Base-by-base conservation (phyloP, 1,284 basidiomycete species). In the Waitea zeae region DNA sequence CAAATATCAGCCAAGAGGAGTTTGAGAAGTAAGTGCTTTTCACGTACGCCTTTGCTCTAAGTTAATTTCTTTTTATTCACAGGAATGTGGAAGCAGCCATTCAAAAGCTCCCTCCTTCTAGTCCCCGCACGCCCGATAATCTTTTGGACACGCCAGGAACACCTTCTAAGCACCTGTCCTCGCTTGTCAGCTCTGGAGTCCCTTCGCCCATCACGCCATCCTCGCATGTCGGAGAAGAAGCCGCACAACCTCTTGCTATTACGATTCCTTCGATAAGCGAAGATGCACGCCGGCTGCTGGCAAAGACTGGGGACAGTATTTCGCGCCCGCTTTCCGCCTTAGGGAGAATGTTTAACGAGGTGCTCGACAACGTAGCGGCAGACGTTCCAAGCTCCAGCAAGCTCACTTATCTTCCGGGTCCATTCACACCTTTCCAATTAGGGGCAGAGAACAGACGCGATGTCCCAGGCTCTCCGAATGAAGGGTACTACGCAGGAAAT, bases 1-100 rank as follows among this genome's bases (percentile, higher is more conserved):
- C 88, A 11, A 80, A 86, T 47, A 93, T 97, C 42, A 78, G 83
- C 0, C 84, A 92, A 52, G 79, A 82, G 34, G 87, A 96, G 44
- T 97, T 98, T 41, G 92, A 97, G 51, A 63, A 52, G 68, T 84
- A 52, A 26, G n/a, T 36, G 67, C 54, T 9, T 14, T 17, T 20
- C 27, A 18, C 30, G 28, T 35, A 29, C 18, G 12, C 27, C 30
- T 37, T n/a, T 9, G 9, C 9, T 26, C 24, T n/a, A n/a, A 26
- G 24, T 20, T 29, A 19, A 33, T 34, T 30, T 17, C 12, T 28
- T 31, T 36, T 15, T 37, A 5, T 33, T 24, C n/a, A 26, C 38
- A 77, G 75, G 38, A 79, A 84, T 41, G 82, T 89, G n/a, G 89
- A 92, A 52, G 53, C 63, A 12, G 87, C 86, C 1, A 87, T 95